Evolutionary conservation across 495 filamentous ascomycete species (phyloP).

Genomic region (Talaromyces trachyspermus): DNA sequence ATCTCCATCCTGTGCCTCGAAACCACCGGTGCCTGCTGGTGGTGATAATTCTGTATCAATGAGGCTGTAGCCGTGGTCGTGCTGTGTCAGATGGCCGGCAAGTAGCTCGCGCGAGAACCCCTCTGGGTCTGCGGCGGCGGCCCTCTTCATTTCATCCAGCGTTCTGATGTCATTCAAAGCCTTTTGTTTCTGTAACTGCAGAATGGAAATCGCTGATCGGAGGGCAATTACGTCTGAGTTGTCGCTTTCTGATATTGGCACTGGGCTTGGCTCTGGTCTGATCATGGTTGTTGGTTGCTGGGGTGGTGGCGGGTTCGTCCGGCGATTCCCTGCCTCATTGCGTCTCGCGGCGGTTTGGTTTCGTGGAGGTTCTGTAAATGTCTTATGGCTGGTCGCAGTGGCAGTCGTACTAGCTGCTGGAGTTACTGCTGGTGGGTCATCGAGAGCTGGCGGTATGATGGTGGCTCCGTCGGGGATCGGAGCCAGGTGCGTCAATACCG

Average conservation of each 20-base stretch:
- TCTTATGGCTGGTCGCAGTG: no score
- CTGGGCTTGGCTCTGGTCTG: slow-evolving; percentile 41
- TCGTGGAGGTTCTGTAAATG: no score
- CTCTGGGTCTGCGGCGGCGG: slow-evolving; percentile 60
- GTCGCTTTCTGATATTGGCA: slow-evolving; percentile 64
- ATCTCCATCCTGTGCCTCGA: no score
- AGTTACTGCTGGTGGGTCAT: neutral
- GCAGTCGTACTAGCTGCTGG: neutral
- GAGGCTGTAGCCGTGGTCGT: slow-evolving; percentile 29
- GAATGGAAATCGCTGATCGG: slow-evolving; percentile 66
- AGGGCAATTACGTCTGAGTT: slow-evolving; percentile 84
- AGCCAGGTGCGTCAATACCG: slow-evolving; percentile 34
- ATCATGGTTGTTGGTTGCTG: neutral
- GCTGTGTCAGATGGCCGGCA: slow-evolving; percentile 43
- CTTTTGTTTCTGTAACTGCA: slow-evolving; percentile 76
- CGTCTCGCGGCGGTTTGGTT: no score
- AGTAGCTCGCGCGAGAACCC: slow-evolving; percentile 57
- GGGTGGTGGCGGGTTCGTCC: neutral
- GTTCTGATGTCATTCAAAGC: slow-evolving; percentile 61
- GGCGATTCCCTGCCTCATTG: neutral
- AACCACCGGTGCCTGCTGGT: no score
- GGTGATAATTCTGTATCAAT: slow-evolving; percentile 19
- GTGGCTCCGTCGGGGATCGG: slow-evolving; percentile 24
- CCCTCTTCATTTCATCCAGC: slow-evolving; percentile 54
- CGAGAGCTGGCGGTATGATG: slow-evolving; percentile 26